Conservation (phyloP, 805 yeast genomes). For the Saccharomycopsis javanensis region DNA sequence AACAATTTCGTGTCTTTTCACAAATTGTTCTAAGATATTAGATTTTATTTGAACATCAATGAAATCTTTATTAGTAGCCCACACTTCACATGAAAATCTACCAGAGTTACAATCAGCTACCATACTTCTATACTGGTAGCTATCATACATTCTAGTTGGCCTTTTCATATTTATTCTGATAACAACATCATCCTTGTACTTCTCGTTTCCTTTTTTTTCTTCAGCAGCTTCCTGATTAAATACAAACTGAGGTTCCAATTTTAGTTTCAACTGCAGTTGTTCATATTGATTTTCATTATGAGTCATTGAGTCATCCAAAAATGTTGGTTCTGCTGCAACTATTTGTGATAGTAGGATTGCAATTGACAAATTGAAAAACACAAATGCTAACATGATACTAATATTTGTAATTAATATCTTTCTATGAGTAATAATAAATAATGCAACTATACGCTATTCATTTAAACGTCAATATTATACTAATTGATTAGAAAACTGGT, state of each 20-base stretch:
- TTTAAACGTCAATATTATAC: too few relatives aligned
- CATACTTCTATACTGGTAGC: background rate
- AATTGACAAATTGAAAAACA: background rate
- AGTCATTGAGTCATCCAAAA: background rate
- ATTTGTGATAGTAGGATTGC: background rate
- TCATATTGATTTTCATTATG: too few relatives aligned
- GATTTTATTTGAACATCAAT: conserved; percentile 35
- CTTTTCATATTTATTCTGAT: conserved; percentile 30
- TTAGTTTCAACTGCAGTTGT: background rate
- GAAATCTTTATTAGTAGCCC: conserved; percentile 41
- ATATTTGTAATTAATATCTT: too few relatives aligned
- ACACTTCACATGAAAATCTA: conserved; percentile 24
- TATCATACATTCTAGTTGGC: conserved; percentile 14
- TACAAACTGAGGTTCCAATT: background rate
- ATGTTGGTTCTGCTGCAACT: background rate
- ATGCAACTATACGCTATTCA: too few relatives aligned
- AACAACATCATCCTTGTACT: conserved; percentile 36
- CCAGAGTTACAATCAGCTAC: background rate
- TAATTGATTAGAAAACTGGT: too few relatives aligned
- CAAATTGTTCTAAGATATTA: background rate
- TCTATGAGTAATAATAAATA: too few relatives aligned
- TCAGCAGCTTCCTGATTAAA: too few relatives aligned
- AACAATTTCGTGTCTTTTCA: background rate
- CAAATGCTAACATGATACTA: background rate
- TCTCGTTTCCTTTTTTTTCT: conserved; percentile 22